These are phyloP conservation scores for Apophysomyces trapeziformis DNA, from an alignment of 371 early-diverging fungal genomes.

Conservation along the genomic window DNA sequence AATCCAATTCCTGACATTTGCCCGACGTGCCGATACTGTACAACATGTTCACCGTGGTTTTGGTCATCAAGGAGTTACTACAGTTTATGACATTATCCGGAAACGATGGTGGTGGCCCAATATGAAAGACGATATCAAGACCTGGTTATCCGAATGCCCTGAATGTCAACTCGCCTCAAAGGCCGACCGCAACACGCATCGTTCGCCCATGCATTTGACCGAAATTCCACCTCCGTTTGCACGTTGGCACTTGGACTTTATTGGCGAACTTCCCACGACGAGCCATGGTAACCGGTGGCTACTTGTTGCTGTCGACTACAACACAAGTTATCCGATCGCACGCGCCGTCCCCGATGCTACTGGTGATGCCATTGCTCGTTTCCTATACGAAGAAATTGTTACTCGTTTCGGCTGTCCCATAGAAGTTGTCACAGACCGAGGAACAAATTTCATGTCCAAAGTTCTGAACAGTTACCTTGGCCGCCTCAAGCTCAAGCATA, in stretches of 20 bases:
- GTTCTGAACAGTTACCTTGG: conserved; percentile 14
- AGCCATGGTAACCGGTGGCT: conserved; percentile 9
- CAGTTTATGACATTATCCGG: conserved; percentile 15
- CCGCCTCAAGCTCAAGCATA: conserved; percentile 14
- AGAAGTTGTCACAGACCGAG: conserved; percentile 43
- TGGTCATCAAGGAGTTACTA: conserved; percentile 19
- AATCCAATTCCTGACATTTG: conserved; percentile 15
- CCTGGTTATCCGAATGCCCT: conserved; percentile 16
- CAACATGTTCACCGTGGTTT: conserved; percentile 17
- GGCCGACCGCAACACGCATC: too few relatives aligned
- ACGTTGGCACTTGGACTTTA: too few relatives aligned
- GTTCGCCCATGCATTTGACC: too few relatives aligned
- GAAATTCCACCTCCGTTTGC: too few relatives aligned
- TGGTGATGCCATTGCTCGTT: conserved; percentile 34
- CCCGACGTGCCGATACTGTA: conserved; percentile 18
- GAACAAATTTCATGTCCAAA: conserved; percentile 33
- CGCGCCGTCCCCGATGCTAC: conserved; percentile 37
- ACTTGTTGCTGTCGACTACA: conserved; percentile 41
- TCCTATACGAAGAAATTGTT: conserved; percentile 38
- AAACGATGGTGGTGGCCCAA: conserved; percentile 33
- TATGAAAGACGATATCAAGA: conserved; percentile 17
- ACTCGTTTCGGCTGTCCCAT: conserved; percentile 32
- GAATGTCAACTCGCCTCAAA: conserved; percentile 12
- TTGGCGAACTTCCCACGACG: too few relatives aligned
- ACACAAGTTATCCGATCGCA: conserved; percentile 42